Evolutionary conservation across 176 grass and related monocot species (phyloP).

Genomic region (Areca catechu): DNA sequence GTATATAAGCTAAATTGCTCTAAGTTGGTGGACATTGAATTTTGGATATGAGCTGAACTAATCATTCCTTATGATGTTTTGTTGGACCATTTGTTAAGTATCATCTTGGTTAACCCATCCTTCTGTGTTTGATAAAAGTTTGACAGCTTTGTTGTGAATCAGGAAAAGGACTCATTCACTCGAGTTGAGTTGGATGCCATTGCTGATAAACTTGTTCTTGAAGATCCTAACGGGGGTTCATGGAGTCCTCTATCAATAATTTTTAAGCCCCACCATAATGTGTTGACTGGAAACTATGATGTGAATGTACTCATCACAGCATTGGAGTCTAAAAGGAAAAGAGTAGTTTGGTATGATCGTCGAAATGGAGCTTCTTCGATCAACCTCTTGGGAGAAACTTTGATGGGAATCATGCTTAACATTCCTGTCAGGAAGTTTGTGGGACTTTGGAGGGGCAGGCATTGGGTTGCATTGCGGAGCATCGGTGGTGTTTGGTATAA

Average conservation of each 20-base stretch:
- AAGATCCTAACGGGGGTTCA: slow-evolving; percentile 40
- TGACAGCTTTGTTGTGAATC: slow-evolving; percentile 22
- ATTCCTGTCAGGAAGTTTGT: slow-evolving; percentile 33
- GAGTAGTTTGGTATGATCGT: slow-evolving; percentile 67
- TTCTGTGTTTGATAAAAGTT: slow-evolving; percentile 11
- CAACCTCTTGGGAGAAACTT: slow-evolving; percentile 35
- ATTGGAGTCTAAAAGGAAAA: slow-evolving; percentile 60
- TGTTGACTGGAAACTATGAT: slow-evolving; percentile 81
- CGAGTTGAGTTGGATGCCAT: slow-evolving; percentile 49
- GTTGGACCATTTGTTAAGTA: too few relatives aligned
- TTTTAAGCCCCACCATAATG: slow-evolving; percentile 76
- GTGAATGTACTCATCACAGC: slow-evolving; percentile 73
- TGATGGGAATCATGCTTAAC: slow-evolving; percentile 79
- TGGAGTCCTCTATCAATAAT: slow-evolving; percentile 62
- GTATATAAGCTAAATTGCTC: too few relatives aligned
- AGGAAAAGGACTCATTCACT: slow-evolving; percentile 68
- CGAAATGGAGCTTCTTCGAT: slow-evolving; percentile 54
- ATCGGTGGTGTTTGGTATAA: slow-evolving; percentile 73
- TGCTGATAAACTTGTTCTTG: slow-evolving; percentile 43
- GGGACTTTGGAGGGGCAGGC: slow-evolving; percentile 65
- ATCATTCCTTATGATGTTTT: too few relatives aligned
- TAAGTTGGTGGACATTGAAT: too few relatives aligned
- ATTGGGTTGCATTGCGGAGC: slow-evolving; percentile 62
- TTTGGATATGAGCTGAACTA: too few relatives aligned
- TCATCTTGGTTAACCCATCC: neutral